Base-by-base conservation (phyloP, 2,329 filamentous ascomycete genomes). In the Didymella pomorum region DNA sequence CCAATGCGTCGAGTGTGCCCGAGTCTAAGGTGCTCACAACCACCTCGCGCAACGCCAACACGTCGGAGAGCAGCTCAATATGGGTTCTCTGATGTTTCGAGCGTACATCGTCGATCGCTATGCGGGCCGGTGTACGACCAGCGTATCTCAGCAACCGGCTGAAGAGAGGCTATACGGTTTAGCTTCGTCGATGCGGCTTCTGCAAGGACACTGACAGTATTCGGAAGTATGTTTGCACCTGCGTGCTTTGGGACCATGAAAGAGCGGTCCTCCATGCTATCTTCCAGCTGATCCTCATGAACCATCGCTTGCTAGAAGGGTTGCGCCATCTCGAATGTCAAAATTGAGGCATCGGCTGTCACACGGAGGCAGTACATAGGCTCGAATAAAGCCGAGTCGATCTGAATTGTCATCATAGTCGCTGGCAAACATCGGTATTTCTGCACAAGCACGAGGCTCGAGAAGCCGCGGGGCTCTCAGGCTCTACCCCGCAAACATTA, bases 21-120 rank as follows among this genome's bases (percentile, higher is more conserved):
- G 66, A 43, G 46, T 70, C 64, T 4, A 80, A 63, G 5, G 60
- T 65, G 26, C 70, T 65, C 51, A 69, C 61, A 14, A 82, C 62
- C 10, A 71, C 68, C 44, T 78, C 66, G 9, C 80, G 78, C n/a
- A 82, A 70, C 16, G 72, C 71, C 9, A 83, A 67, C 9, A 81
- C 77, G 63, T 83, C 79, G 18, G 75, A 76, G 14, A 83, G 71
- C 4, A 83, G 71, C 52, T 81, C 76, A 1, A 78, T 46, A 63
- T 82, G 77, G 1, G 76, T 79, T 37, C 72, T 71, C 52, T 77
- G 72, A 28, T 71, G 55, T 18, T 73, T 67, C 7, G 72, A 74
- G 25, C 76, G 76, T 41, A 71, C 71, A 69, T 81, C 78, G 21
- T 78, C 71, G 45, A 81, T 74, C 28, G 75, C 79, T 47, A 78